Evolutionary conservation across 139 green algal genomes (phyloP).

Genomic region (Chlamydomonas schloesseri): DNA sequence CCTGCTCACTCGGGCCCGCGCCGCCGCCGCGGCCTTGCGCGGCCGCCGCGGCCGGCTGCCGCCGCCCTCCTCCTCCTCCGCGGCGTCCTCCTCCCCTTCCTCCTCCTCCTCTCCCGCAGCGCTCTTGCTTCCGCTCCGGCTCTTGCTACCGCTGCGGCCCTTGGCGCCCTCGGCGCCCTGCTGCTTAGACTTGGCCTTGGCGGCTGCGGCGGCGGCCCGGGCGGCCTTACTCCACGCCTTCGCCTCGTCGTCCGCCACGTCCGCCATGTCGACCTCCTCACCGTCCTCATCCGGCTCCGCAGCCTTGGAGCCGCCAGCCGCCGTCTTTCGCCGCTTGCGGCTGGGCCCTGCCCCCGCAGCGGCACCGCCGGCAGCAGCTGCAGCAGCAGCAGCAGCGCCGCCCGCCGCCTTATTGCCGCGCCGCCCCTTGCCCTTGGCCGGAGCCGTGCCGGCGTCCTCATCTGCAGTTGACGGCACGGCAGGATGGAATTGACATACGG

Average conservation of each 20-base stretch:
- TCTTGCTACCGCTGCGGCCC: background rate
- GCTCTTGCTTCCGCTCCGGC: background rate
- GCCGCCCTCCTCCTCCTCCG: background rate
- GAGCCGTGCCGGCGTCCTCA: no score
- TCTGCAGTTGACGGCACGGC: no score
- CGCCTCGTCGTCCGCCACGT: slow-evolving; percentile 20
- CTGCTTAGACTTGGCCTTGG: background rate
- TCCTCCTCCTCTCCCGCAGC: no score
- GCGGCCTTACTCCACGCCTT: background rate
- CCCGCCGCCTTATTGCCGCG: background rate
- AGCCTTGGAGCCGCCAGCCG: background rate
- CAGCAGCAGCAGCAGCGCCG: background rate
- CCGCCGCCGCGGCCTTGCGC: background rate
- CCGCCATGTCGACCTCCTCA: slow-evolving; percentile 32
- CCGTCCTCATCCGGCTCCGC: slow-evolving; percentile 15
- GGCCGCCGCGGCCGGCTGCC: background rate
- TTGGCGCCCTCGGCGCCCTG: background rate
- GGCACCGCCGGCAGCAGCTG: background rate
- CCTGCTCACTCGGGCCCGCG: background rate
- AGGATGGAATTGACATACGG: no score
- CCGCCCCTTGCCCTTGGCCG: background rate
- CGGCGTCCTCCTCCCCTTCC: no score
- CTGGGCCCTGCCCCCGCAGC: background rate
- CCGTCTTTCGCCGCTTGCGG: slow-evolving; percentile 7
- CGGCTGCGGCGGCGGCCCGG: slow-evolving; percentile 7